These are phyloP conservation scores for Komagataella pastoris DNA, from an alignment of 805 yeast genomes.

Conservation along the genomic window DNA sequence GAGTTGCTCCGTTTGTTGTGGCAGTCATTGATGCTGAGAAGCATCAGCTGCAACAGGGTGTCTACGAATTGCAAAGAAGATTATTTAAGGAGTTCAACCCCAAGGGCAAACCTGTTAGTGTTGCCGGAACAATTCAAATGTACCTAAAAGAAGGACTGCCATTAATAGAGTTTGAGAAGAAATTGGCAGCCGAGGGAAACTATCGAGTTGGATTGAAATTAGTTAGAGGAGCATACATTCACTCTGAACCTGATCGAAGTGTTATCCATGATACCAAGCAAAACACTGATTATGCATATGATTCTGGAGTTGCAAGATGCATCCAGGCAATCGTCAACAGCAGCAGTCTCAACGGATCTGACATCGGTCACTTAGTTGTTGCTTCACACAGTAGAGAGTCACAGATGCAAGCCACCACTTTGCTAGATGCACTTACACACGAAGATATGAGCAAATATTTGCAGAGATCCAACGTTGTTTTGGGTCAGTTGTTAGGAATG, in stretches of 20 bases:
- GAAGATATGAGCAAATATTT: constrained; percentile 6
- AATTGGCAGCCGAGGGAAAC: constrained; percentile 41
- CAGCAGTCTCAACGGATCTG: constrained; percentile 24
- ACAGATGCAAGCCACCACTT: constrained; percentile 54
- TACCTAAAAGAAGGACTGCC: constrained; percentile 62
- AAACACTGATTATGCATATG: constrained; percentile 70
- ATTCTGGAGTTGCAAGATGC: constrained; percentile 51
- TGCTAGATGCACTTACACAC: constrained; percentile 19
- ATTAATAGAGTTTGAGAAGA: constrained; percentile 48
- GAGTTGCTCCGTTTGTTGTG: constrained; percentile 61
- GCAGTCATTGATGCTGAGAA: constrained; percentile 89
- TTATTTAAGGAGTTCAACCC: constrained; percentile 65
- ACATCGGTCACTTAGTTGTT: constrained; percentile 69
- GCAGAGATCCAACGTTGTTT: constrained; percentile 49
- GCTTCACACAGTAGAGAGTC: constrained; percentile 84
- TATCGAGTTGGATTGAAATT: constrained; percentile 79
- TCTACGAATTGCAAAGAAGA: constrained; percentile 77
- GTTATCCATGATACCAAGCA: constrained; percentile 67
- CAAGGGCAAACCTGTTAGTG: constrained; percentile 39
- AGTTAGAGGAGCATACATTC: constrained; percentile 93
- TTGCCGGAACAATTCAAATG: constrained; percentile 90
- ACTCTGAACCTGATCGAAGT: constrained; percentile 65
- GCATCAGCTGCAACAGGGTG: constrained; percentile 79
- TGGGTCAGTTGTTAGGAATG: constrained; percentile 93
- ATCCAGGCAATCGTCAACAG: constrained; percentile 38